These are phyloP conservation scores for Mediolabrus comicus DNA, from an alignment of 108 stramenopile species.

Conservation along the genomic window DNA sequence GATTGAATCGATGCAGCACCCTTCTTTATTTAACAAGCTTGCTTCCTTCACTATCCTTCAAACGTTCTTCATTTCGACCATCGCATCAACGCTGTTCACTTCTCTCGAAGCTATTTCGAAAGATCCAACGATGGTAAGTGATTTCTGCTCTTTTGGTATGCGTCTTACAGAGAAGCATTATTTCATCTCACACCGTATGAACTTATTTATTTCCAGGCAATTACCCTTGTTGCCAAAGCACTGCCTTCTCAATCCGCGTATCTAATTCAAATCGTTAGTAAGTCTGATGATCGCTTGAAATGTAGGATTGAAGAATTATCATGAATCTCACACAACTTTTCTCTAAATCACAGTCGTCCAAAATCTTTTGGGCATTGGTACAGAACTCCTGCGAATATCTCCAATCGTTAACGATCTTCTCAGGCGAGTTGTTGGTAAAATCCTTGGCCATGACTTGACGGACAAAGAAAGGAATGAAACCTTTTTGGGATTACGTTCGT, in stretches of 20 bases:
- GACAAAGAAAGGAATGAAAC: slow-evolving; percentile 62
- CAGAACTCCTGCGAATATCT: slow-evolving; percentile 55
- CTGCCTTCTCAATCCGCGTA: slow-evolving; percentile 55
- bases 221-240: slow-evolving; percentile 49
- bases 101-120: slow-evolving; percentile 42
- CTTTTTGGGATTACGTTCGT: slow-evolving; percentile 48
- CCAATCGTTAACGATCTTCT: slow-evolving; percentile 42
- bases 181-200: background rate
- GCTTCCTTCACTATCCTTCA: slow-evolving; percentile 68
- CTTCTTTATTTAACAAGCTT: slow-evolving; percentile 63
- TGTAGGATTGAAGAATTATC: background rate
- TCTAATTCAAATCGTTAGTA: slow-evolving; percentile 57
- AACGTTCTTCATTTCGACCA: slow-evolving; percentile 71
- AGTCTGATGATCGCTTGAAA: background rate
- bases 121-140: too few relatives aligned
- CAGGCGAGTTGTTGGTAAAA: slow-evolving; percentile 22
- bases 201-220: slow-evolving; percentile 9
- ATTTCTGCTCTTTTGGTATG: too few relatives aligned
- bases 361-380: slow-evolving; percentile 45
- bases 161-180: background rate
- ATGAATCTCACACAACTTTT: background rate
- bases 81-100: slow-evolving; percentile 50
- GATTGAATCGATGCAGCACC: slow-evolving; percentile 45
- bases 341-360: slow-evolving; percentile 40
- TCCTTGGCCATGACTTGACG: slow-evolving; percentile 57